Percentiles rank a stretch among this genome's conserved stretches.
Evolutionary conservation across 1,284 basidiomycete species (phyloP).

Genomic region (Thelephora terrestris): DNA sequence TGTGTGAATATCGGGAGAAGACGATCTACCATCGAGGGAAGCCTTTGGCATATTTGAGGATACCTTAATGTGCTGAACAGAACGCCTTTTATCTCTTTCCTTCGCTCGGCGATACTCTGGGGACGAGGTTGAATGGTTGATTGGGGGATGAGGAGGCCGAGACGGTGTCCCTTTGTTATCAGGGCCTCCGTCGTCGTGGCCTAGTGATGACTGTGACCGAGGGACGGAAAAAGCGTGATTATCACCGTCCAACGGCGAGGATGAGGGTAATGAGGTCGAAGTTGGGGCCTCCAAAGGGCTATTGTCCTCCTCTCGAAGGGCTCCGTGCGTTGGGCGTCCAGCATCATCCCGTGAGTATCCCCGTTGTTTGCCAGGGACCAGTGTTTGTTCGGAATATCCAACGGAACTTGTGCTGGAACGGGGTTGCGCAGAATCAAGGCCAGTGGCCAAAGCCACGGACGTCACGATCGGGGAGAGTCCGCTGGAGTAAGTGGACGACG

Average conservation of each 20-base stretch:
- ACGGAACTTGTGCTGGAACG: constrained; percentile 49
- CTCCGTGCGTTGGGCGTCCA: constrained; percentile 33
- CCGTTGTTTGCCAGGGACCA: constrained; percentile 23
- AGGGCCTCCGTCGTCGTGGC: constrained; percentile 59
- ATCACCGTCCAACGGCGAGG: constrained; percentile 33
- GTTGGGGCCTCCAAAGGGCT: constrained; percentile 35
- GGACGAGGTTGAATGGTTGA: constrained; percentile 18
- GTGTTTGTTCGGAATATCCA: constrained; percentile 20
- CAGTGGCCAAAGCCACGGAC: constrained; percentile 10
- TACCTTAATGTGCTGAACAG: constrained; percentile 38
- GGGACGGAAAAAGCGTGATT: constrained; percentile 30
- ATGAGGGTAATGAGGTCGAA: constrained; percentile 43
- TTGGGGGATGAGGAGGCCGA: too few species aligned
- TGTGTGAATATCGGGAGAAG: constrained; percentile 11
- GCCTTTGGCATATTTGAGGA: constrained; percentile 39
- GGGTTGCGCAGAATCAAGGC: constrained; percentile 28
- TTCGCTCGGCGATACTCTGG: constrained; percentile 48
- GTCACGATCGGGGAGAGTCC: constrained; percentile 9
- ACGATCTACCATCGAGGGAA: constrained; percentile 36
- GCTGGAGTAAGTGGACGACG: neutral
- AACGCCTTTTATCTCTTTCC: constrained; percentile 24
- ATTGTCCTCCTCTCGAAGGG: constrained; percentile 8
- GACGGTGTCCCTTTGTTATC: neutral
- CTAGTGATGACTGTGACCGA: constrained; percentile 68
- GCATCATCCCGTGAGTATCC: constrained; percentile 51